phyloP scores from a whole-genome alignment of 805 yeast genomes.

The Candida oleophila region DNA sequence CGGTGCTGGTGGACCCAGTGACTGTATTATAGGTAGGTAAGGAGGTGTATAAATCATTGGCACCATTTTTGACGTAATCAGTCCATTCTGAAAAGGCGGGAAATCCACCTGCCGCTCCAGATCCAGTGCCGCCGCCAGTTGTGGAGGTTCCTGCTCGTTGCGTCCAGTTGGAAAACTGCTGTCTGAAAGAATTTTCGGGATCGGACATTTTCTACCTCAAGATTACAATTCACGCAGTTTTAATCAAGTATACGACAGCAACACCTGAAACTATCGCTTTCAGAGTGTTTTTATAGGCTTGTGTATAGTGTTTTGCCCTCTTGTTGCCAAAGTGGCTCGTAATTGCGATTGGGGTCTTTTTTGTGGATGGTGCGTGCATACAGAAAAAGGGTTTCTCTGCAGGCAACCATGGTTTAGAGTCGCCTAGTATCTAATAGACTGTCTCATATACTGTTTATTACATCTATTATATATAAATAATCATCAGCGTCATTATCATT shows the following conservation, averaged over 20 bases:
- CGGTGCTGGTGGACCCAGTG: slow-evolving; percentile 39
- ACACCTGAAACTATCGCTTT: too few relatives aligned
- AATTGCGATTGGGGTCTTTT: too few relatives aligned
- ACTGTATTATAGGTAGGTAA: slow-evolving; percentile 56
- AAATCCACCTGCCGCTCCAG: slow-evolving; percentile 10
- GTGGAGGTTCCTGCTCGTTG: slow-evolving; percentile 5
- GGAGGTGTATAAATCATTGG: slow-evolving; percentile 60
- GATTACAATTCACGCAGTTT: neutral
- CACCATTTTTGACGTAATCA: slow-evolving; percentile 40
- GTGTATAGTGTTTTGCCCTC: neutral
- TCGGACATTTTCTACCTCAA: too few relatives aligned
- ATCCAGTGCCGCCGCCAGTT: neutral
- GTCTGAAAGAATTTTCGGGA: slow-evolving; percentile 33
- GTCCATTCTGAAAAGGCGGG: slow-evolving; percentile 42
- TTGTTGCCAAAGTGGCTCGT: neutral
- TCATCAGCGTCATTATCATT: neutral
- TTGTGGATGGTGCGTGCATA: too few relatives aligned
- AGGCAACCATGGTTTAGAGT: neutral
- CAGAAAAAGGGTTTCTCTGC: neutral
- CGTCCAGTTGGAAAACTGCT: slow-evolving; percentile 34
- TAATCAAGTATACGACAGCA: too few relatives aligned
- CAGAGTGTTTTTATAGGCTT: too few relatives aligned
- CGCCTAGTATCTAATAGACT: neutral
- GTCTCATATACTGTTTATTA: neutral
- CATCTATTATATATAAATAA: neutral